Percentiles rank a stretch among this genome's conserved stretches.
These are phyloP conservation scores for Tubosaeta brunneosetosa DNA, from an alignment of 768 basidiomycete genomes.

Conservation along the genomic window DNA sequence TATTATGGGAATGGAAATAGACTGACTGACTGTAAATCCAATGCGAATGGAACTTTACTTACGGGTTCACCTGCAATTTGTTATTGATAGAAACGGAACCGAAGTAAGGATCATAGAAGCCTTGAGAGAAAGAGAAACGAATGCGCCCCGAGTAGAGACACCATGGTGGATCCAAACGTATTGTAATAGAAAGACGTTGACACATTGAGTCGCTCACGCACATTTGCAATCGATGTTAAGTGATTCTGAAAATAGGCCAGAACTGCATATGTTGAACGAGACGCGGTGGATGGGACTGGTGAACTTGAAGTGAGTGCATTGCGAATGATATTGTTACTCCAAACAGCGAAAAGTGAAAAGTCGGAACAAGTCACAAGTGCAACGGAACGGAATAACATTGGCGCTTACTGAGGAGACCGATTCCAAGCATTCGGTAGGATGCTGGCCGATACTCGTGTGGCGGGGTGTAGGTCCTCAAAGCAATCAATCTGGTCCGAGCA, in stretches of 20 bases:
- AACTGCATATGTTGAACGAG: constrained; percentile 41
- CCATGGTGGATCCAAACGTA: too few relatives aligned
- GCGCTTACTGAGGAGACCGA: constrained; percentile 73
- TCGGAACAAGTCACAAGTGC: neutral
- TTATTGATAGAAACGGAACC: constrained; percentile 64
- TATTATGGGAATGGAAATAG: too few relatives aligned
- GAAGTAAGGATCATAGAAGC: constrained; percentile 73
- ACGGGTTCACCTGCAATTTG: constrained; percentile 75
- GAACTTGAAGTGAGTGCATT: neutral
- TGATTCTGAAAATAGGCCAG: constrained; percentile 80
- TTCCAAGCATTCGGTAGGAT: constrained; percentile 74
- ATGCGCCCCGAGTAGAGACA: too few relatives aligned
- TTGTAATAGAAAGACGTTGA: neutral
- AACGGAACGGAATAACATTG: neutral
- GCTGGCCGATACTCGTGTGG: constrained; percentile 65
- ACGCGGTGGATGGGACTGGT: too few relatives aligned
- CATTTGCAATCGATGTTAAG: constrained; percentile 85
- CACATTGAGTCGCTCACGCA: constrained; percentile 28
- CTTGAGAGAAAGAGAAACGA: constrained; percentile 38
- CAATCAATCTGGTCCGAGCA: constrained; percentile 67
- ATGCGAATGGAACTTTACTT: constrained; percentile 13
- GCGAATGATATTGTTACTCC: neutral
- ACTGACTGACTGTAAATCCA: too few relatives aligned
- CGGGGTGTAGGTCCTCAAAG: constrained; percentile 78
- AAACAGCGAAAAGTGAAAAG: too few relatives aligned